Evolutionary conservation across 2,329 filamentous ascomycete genomes (phyloP).

Genomic region (Colletotrichum eremochloae): DNA sequence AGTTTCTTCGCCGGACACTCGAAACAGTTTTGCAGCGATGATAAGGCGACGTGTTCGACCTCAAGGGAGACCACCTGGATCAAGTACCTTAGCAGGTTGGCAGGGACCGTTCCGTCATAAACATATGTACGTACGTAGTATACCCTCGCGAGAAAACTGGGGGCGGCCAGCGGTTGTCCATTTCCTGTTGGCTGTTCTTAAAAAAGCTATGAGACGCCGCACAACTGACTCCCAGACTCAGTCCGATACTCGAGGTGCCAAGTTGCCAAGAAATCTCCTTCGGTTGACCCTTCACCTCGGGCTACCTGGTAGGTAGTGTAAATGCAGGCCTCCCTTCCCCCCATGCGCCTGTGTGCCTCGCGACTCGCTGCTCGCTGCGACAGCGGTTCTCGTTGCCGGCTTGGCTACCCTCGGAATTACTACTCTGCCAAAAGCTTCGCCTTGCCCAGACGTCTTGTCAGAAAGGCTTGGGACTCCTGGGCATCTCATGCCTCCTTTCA

Average conservation of each 20-base stretch:
- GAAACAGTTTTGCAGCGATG: constrained; percentile 17
- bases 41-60: not conserved
- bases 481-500: constrained; percentile 10
- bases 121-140: not conserved
- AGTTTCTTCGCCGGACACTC: constrained; percentile 11
- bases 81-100: not conserved
- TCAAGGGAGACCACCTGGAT: too few species aligned
- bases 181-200: constrained; percentile 33
- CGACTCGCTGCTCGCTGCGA: constrained; percentile 25
- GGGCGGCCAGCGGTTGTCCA: not conserved
- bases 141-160: constrained; percentile 16
- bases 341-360: constrained; percentile 11
- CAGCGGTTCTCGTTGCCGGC: constrained; percentile 33
- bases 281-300: constrained; percentile 9
- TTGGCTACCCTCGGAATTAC: constrained; percentile 33
- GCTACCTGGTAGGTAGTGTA: not conserved
- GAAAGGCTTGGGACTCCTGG: constrained; percentile 21
- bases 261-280: constrained; percentile 39
- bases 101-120: constrained; percentile 14
- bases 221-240: constrained; percentile 40
- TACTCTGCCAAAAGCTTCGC: constrained; percentile 40
- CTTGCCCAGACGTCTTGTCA: constrained; percentile 26
- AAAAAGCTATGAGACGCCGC: constrained; percentile 43
- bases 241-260: constrained; percentile 40
- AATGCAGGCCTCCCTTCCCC: not conserved